Evolutionary conservation across 73 alveolate genomes (phyloP).

Genomic region (Breviolum minutum): DNA sequence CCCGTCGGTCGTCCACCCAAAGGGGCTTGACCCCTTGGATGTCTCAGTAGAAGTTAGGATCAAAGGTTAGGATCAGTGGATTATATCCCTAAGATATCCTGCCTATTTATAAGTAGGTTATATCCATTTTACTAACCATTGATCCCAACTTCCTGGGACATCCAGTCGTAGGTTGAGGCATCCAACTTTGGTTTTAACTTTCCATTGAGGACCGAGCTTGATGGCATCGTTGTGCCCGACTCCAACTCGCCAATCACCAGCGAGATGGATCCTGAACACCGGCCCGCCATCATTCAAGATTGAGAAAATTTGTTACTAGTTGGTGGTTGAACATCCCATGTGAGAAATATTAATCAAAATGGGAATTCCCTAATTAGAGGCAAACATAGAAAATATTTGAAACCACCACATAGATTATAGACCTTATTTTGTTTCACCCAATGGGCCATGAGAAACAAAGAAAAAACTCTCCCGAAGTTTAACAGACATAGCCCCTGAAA

Average conservation of each 20-base stretch:
- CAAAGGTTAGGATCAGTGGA: not conserved
- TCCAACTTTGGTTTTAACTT: too few species aligned
- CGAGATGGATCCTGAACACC: conserved; percentile 29
- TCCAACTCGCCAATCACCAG: conserved; percentile 42
- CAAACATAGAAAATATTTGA: too few species aligned
- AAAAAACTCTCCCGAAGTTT: too few species aligned
- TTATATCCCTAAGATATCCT: not conserved
- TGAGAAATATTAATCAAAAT: too few species aligned
- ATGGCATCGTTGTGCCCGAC: conserved; percentile 60
- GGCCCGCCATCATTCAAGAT: not conserved
- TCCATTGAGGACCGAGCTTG: not conserved
- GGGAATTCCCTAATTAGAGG: too few species aligned
- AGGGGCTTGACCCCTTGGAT: too few species aligned
- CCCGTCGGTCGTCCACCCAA: too few species aligned
- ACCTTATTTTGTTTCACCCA: too few species aligned
- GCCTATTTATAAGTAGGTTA: not conserved
- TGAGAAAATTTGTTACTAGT: too few species aligned
- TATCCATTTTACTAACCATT: not conserved
- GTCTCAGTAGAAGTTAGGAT: not conserved
- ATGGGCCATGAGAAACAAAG: not conserved
- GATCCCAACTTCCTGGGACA: not conserved
- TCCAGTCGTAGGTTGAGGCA: too few species aligned
- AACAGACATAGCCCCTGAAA: too few species aligned
- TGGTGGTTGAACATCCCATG: too few species aligned
- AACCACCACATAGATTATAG: not conserved